A percentile compares a stretch with the other conserved stretches of the same genome.
These are phyloP conservation scores for Quillaja saponaria DNA, from an alignment of 306 rosid genomes.

Conservation along the genomic window DNA sequence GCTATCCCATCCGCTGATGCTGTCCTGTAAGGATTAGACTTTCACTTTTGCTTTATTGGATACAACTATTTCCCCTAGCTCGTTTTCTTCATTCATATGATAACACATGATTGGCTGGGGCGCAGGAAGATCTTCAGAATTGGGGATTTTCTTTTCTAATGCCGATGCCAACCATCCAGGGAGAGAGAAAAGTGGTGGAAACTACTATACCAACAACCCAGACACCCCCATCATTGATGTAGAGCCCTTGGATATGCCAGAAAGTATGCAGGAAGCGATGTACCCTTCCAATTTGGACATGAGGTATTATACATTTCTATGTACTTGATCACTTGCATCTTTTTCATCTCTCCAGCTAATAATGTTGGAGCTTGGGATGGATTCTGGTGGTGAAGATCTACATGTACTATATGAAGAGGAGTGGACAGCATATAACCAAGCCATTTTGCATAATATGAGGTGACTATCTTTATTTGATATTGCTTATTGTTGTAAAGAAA, in stretches of 20 bases:
- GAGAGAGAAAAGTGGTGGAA: constrained; percentile 58
- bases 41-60: constrained; percentile 20
- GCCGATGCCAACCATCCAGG: constrained; percentile 76
- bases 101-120: constrained; percentile 57
- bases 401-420: constrained; percentile 89
- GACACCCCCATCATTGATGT: constrained; percentile 46
- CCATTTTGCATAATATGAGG: constrained; percentile 81
- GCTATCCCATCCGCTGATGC: constrained; percentile 18
- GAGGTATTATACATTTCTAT: constrained; percentile 63
- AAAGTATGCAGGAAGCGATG: constrained; percentile 99
- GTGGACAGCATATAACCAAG: constrained; percentile 84
- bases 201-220: constrained; percentile 44
- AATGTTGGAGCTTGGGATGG: not conserved
- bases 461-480: constrained; percentile 34
- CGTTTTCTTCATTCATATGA: constrained; percentile 18
- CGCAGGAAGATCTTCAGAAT: constrained; percentile 71
- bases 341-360: constrained; percentile 2
- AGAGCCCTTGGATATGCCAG: constrained; percentile 96
- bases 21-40: constrained; percentile 13
- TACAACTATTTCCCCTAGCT: constrained; percentile 5
- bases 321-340: constrained; percentile 31
- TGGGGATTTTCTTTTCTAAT: constrained; percentile 84
- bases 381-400: constrained; percentile 35
- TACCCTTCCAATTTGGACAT: constrained; percentile 92
- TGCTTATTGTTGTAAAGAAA: constrained; percentile 16